Conservation (phyloP, 331 rosid species). For the Pyrus hybrid region DNA sequence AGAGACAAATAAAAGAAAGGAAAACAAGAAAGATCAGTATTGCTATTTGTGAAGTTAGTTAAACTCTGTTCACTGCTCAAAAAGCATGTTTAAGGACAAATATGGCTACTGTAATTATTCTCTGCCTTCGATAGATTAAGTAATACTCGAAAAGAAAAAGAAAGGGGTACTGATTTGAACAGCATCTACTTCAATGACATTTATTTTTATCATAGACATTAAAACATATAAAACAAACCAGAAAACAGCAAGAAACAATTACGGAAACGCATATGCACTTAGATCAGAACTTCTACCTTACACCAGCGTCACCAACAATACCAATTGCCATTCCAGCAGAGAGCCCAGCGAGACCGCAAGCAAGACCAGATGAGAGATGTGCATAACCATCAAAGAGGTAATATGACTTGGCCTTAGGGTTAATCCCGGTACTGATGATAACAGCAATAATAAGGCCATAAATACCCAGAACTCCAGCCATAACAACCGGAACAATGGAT, state of each 20-base stretch:
- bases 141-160: not conserved
- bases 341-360: constrained; percentile 85
- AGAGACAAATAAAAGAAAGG: not conserved
- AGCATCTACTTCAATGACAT: not conserved
- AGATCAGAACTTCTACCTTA: constrained; percentile 42
- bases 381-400: constrained; percentile 90
- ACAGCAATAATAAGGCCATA: constrained; percentile 90
- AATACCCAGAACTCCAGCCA: constrained; percentile 97
- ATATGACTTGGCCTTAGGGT: constrained; percentile 80
- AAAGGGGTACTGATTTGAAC: not conserved
- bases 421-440: constrained; percentile 84
- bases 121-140: not conserved
- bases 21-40: not conserved
- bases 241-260: not conserved
- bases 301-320: constrained; percentile 92
- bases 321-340: constrained; percentile 95
- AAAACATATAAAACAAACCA: not conserved
- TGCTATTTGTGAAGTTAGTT: not conserved
- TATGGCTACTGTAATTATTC: not conserved
- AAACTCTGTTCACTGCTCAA: not conserved
- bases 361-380: constrained; percentile 87
- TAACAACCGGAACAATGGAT: constrained; percentile 87
- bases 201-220: too few species aligned
- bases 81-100: not conserved
- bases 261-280: not conserved